Conservation (phyloP, 108 stramenopile genomes). For the Stephanodiscus minutulus region DNA sequence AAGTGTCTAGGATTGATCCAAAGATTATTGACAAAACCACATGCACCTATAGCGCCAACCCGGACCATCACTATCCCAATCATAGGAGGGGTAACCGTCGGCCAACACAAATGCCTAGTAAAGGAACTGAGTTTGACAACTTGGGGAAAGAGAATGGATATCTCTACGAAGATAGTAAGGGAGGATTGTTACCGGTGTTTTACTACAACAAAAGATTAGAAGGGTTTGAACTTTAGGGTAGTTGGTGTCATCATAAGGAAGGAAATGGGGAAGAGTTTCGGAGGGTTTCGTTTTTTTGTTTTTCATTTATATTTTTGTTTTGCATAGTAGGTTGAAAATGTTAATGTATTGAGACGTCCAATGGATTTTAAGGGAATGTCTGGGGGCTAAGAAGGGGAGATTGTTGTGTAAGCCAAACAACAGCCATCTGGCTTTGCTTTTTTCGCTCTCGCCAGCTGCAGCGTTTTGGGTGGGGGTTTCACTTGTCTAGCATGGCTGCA, state of each 20-base stretch:
- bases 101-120: constrained; percentile 46
- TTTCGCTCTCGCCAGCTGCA: no score
- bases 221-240: background rate
- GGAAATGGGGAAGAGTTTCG: background rate
- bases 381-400: background rate
- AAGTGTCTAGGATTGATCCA: constrained; percentile 35
- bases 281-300: background rate
- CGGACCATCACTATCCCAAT: constrained; percentile 45
- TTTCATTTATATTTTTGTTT: constrained; percentile 1
- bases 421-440: no score
- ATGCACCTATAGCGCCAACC: constrained; percentile 52
- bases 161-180: constrained; percentile 49
- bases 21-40: constrained; percentile 47
- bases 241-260: background rate
- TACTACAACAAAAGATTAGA: constrained; percentile 26
- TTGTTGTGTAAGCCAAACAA: no score
- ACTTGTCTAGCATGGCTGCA: no score
- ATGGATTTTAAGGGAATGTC: no score
- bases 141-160: constrained; percentile 51
- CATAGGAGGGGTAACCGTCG: constrained; percentile 44
- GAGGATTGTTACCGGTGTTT: constrained; percentile 44
- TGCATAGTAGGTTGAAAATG: background rate
- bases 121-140: constrained; percentile 36
- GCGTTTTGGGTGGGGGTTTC: no score
- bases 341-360: background rate